Evolutionary conservation across 2,329 filamentous ascomycete species (phyloP).

Genomic region (Scytalidium lignicola): DNA sequence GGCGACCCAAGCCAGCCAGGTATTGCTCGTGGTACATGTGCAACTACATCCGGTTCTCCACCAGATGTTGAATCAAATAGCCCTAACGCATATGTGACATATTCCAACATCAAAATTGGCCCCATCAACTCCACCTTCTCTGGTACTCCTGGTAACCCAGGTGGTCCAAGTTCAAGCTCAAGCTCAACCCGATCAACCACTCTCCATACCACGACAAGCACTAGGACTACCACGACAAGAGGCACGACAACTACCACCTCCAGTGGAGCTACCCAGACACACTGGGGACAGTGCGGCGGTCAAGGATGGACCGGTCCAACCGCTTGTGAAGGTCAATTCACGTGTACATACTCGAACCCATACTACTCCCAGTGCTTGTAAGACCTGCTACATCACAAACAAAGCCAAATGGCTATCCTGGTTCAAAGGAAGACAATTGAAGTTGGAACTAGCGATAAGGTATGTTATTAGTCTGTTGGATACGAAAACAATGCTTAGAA

Average conservation of each 20-base stretch:
- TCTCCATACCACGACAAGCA: conserved; percentile 9
- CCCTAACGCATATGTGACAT: conserved; percentile 39
- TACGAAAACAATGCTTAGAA: neutral
- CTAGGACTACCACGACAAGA: conserved; percentile 7
- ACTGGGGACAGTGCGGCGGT: conserved; percentile 31
- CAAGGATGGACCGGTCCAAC: conserved; percentile 27
- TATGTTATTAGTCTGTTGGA: no score
- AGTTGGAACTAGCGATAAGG: no score
- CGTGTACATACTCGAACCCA: conserved; percentile 29
- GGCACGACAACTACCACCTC: neutral
- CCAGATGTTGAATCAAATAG: conserved; percentile 39
- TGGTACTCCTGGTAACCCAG: neutral
- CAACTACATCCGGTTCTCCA: conserved; percentile 46
- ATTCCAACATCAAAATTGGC: conserved; percentile 29
- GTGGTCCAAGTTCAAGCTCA: conserved; percentile 1
- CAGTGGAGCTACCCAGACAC: conserved; percentile 12
- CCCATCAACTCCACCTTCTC: conserved; percentile 26
- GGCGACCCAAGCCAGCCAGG: conserved; percentile 38
- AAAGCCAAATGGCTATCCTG: no score
- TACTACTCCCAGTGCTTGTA: conserved; percentile 34
- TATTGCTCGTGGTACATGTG: conserved; percentile 49
- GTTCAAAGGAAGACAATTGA: no score
- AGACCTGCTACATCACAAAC: neutral
- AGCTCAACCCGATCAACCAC: no score
- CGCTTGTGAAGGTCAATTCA: conserved; percentile 26